These are phyloP conservation scores for Peronospora tabacina DNA, from an alignment of 352 stramenopile species.

Conservation along the genomic window DNA sequence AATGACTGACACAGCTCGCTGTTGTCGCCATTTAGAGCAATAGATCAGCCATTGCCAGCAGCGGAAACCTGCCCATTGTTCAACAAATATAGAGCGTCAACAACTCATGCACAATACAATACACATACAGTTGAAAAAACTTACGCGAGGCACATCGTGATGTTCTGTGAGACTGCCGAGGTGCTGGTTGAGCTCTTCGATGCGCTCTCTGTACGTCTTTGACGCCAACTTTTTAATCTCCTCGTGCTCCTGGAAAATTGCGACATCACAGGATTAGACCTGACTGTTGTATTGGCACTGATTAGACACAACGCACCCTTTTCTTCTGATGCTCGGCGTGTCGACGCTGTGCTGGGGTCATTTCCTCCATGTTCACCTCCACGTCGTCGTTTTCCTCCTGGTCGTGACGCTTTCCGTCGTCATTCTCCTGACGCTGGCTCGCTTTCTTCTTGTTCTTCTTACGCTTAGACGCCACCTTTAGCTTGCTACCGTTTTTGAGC, in stretches of 20 bases:
- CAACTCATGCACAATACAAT: background rate
- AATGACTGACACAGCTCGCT: background rate
- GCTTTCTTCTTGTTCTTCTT: slow-evolving; percentile 54
- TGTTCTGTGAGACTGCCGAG: slow-evolving; percentile 94
- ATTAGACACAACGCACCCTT: slow-evolving; percentile 34
- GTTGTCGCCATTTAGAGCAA: background rate
- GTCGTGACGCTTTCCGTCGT: slow-evolving; percentile 17
- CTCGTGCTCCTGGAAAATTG: slow-evolving; percentile 58
- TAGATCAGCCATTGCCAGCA: slow-evolving; percentile 83
- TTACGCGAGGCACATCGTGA: slow-evolving; percentile 95
- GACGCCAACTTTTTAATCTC: slow-evolving; percentile 77
- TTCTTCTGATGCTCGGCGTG: slow-evolving; percentile 78
- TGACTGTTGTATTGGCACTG: background rate
- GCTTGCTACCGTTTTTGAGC: slow-evolving; percentile 54
- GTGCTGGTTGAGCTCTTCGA: slow-evolving; percentile 96
- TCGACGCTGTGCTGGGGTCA: slow-evolving; percentile 70
- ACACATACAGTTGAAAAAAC: slow-evolving; percentile 7
- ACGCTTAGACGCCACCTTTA: slow-evolving; percentile 52
- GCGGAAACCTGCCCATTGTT: slow-evolving; percentile 51
- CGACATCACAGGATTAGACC: slow-evolving; percentile 1
- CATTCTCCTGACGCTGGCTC: slow-evolving; percentile 32
- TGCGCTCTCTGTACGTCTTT: slow-evolving; percentile 87
- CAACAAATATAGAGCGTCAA: background rate
- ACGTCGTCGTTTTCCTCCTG: slow-evolving; percentile 15
- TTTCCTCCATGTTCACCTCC: slow-evolving; percentile 31